A percentile compares a stretch with the other conserved stretches of the same genome.
Conservation (phyloP, 2,329 filamentous ascomycete genomes). For the Pseudocercospora eumusae region DNA sequence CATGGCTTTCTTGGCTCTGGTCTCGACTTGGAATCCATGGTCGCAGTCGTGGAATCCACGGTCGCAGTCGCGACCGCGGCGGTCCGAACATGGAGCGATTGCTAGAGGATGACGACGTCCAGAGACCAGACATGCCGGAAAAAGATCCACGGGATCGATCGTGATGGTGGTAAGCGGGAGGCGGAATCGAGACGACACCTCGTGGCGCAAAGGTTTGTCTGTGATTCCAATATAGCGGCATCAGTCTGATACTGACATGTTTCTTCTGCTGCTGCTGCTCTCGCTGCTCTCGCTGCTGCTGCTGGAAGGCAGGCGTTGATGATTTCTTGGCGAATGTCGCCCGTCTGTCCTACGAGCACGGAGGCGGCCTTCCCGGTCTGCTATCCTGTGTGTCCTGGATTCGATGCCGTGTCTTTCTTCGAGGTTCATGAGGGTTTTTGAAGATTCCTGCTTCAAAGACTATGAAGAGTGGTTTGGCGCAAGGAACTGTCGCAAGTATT, state of each 20-base stretch:
- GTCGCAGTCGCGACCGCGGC: not conserved
- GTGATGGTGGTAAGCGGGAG: not conserved
- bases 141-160: slow-evolving; percentile 8
- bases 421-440: slow-evolving; percentile 15
- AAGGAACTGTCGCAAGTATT: slow-evolving; percentile 36
- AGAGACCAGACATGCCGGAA: slow-evolving; percentile 8
- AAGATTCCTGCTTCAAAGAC: slow-evolving; percentile 28
- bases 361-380: not conserved
- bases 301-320: slow-evolving; percentile 4
- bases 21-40: not conserved
- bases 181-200: not conserved
- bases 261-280: not conserved
- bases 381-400: not conserved
- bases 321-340: slow-evolving; percentile 18
- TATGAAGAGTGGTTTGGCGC: slow-evolving; percentile 36
- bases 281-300: not conserved
- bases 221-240: slow-evolving; percentile 17
- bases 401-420: not conserved
- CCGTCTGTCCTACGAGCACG: slow-evolving; percentile 17
- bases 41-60: not conserved
- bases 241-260: slow-evolving; percentile 11
- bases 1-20: not conserved
- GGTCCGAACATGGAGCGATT: not conserved
- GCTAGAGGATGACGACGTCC: slow-evolving; percentile 11
- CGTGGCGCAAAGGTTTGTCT: slow-evolving; percentile 18